These are phyloP conservation scores for Plasmodium adleri DNA, from an alignment of 169 alveolate genomes.

Conservation along the genomic window DNA sequence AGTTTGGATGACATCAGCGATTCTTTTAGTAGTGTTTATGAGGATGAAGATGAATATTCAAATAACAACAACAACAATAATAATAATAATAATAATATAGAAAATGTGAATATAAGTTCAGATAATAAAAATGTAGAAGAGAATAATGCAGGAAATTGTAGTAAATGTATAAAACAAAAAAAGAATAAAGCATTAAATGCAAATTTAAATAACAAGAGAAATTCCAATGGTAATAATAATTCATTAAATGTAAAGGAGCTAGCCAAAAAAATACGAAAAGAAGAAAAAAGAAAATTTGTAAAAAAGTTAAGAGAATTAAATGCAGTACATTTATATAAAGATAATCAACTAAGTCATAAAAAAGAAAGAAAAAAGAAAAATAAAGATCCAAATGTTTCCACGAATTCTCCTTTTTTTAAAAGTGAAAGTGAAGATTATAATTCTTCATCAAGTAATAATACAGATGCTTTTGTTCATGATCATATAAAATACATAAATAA, in stretches of 20 bases:
- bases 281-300: slow-evolving; percentile 36
- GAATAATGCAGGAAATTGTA: slow-evolving; percentile 17
- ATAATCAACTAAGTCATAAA: neutral
- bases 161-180: slow-evolving; percentile 42
- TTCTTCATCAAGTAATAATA: slow-evolving; percentile 41
- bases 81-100: neutral
- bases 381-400: slow-evolving; percentile 3
- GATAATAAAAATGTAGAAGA: neutral
- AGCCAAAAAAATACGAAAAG: slow-evolving; percentile 47
- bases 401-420: slow-evolving; percentile 12
- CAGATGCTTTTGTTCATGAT: slow-evolving; percentile 39
- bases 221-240: too few species aligned
- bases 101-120: neutral
- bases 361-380: slow-evolving; percentile 14
- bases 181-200: neutral
- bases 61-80: neutral
- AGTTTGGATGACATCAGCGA: neutral
- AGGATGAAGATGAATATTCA: neutral
- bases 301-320: slow-evolving; percentile 25
- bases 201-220: neutral
- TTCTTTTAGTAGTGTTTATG: neutral
- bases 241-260: slow-evolving; percentile 27
- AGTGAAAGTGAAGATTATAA: slow-evolving; percentile 57
- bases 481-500: slow-evolving; percentile 8
- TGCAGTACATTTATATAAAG: neutral